Evolutionary conservation across 2,329 filamentous ascomycete species (phyloP), one percentile per base, ranked within the genome.

Genomic region (Aspergillus aculeatinus): DNA sequence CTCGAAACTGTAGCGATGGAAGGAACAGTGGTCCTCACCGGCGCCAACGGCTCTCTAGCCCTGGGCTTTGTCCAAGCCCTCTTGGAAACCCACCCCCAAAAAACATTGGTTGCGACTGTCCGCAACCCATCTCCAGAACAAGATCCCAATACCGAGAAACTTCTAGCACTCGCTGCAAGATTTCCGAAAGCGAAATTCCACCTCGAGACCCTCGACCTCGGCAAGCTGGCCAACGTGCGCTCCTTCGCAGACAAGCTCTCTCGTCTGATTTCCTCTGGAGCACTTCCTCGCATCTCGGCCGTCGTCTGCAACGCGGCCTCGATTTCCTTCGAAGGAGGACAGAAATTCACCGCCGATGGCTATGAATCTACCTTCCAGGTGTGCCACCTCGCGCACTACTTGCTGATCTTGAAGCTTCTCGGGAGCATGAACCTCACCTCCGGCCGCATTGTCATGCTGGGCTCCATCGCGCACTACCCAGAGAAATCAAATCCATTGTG

Each of bases 271-370:
- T n/a, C 57, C 1, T 57, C 66, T 4, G 64, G 66, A 23, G 68
- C 67, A 33, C 59, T 76, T 2, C 74, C 75, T 0, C 72, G 65
- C 2, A 65, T 80, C 25, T 60, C 60, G 16, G 68, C 69, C n/a
- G 74, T 80, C 21, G 63, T 80, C 25, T 78, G 75, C 62, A 80
- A 79, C 60, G 77, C 78, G 7, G 75, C 72, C 59, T 72, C 74
- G 48, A 77, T 74, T 72, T 77, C 77, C 29, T 63, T 80, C 11
- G 62, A 68, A 21, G 54, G 56, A 5, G 69, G 70, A 10, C 61
- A 70, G 2, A 70, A 77, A 57, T 63, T 73, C 25, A 77, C 77
- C 1, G 60, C 47, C 0, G 77, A 79, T 58, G 70, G 72, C 6
- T 74, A 71, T 29, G 78, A 80, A 54, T 74, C 71, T 51, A 74